These are phyloP conservation scores for Aurifilum marmelostoma DNA, from an alignment of 2,329 filamentous ascomycete species.

Conservation along the genomic window DNA sequence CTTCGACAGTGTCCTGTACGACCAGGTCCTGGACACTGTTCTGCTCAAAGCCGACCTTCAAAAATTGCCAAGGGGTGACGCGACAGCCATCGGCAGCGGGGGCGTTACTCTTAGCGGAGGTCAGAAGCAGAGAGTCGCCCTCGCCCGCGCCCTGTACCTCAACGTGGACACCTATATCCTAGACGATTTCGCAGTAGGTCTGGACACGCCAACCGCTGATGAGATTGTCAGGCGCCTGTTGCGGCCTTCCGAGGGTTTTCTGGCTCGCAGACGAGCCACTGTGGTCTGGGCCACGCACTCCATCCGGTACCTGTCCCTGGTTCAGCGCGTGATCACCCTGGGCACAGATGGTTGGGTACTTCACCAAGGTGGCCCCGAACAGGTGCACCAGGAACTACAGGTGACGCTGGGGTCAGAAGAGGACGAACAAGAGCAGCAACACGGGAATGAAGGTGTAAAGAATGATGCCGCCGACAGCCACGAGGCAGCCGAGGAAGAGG, in stretches of 20 bases:
- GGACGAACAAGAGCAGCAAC: neutral
- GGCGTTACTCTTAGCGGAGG: slow-evolving; percentile 49
- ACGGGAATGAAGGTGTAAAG: neutral
- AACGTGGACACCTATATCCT: slow-evolving; percentile 14
- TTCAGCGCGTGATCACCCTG: slow-evolving; percentile 3
- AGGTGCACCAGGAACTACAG: slow-evolving; percentile 1
- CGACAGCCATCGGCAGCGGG: slow-evolving; percentile 44
- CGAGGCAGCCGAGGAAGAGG: neutral
- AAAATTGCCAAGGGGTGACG: slow-evolving; percentile 40
- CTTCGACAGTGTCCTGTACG: slow-evolving; percentile 40
- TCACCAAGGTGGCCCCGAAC: slow-evolving; percentile 4
- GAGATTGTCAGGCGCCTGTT: slow-evolving; percentile 13
- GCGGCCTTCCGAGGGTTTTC: slow-evolving; percentile 12
- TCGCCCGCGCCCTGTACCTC: slow-evolving; percentile 27
- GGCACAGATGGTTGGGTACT: slow-evolving; percentile 1
- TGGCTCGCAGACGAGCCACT: slow-evolving; percentile 37
- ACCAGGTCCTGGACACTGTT: slow-evolving; percentile 41
- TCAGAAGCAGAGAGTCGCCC: slow-evolving; percentile 40
- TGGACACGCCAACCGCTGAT: slow-evolving; percentile 21
- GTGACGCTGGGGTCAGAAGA: neutral
- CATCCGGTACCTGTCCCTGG: slow-evolving; percentile 31
- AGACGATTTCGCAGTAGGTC: slow-evolving; percentile 24
- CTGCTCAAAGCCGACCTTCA: slow-evolving; percentile 39
- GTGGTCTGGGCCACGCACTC: slow-evolving; percentile 42
- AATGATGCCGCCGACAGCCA: too few relatives aligned